A percentile compares a stretch with the other conserved stretches of the same genome.
Conservation (phyloP, 495 filamentous ascomycete genomes). For the Apodospora peruviana region DNA sequence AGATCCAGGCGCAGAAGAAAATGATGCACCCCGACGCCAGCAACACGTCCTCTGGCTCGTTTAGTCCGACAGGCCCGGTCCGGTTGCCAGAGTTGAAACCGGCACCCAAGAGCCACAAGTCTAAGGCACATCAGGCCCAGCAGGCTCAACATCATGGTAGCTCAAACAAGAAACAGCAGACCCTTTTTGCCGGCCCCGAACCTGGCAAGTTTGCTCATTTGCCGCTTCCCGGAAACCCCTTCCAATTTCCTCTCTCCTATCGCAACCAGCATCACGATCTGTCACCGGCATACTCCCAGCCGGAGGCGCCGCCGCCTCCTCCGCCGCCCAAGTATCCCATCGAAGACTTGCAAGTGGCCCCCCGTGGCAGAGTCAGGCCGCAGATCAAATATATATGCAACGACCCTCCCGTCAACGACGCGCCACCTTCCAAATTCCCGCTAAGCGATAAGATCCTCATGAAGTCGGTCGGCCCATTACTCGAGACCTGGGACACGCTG, state of each 20-base stretch:
- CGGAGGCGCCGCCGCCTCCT: constrained; percentile 58
- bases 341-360: constrained; percentile 79
- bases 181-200: constrained; percentile 27
- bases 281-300: constrained; percentile 24
- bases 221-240: constrained; percentile 36
- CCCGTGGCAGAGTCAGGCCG: constrained; percentile 58
- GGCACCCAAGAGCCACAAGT: constrained; percentile 70
- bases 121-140: constrained; percentile 41
- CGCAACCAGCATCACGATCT: constrained; percentile 22
- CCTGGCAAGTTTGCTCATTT: constrained; percentile 30
- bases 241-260: constrained; percentile 36
- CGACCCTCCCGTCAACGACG: constrained; percentile 40
- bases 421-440: constrained; percentile 19
- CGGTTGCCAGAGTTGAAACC: constrained; percentile 74
- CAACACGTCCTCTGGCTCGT: constrained; percentile 16
- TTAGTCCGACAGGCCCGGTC: constrained; percentile 38
- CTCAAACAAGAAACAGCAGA: constrained; percentile 35
- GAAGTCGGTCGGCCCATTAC: constrained; percentile 70
- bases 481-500: constrained; percentile 92
- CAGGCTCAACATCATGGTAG: constrained; percentile 15
- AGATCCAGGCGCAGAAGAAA: constrained; percentile 61
- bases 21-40: constrained; percentile 43
- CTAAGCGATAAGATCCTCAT: constrained; percentile 58
- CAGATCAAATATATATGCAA: constrained; percentile 69
- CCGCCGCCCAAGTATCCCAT: constrained; percentile 90